Evolutionary conservation across 352 stramenopile genomes (phyloP).

Genomic region (Globisporangium abappressorium): DNA sequence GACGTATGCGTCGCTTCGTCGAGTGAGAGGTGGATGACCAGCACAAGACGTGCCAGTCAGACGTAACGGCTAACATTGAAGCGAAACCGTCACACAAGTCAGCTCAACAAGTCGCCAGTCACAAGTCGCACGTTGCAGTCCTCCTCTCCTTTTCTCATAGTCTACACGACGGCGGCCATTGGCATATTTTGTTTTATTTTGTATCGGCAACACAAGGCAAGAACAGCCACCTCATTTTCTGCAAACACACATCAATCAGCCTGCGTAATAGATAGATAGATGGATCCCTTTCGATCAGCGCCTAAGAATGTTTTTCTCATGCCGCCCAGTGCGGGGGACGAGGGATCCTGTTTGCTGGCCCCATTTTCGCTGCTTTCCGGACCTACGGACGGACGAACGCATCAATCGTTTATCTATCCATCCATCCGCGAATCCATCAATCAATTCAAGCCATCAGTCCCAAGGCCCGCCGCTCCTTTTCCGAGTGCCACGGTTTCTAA

Average conservation of each 20-base stretch:
- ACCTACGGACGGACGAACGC: not conserved
- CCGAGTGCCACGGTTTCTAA: slow-evolving; percentile 11
- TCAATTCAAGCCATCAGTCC: not conserved
- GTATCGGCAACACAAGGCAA: not conserved
- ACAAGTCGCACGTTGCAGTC: not conserved
- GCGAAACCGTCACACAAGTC: not conserved
- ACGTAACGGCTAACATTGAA: not conserved
- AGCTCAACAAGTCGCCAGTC: not conserved
- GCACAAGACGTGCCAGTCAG: not conserved
- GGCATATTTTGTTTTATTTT: not conserved
- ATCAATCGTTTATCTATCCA: slow-evolving; percentile 1
- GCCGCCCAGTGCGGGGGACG: not conserved
- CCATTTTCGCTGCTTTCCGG: not conserved
- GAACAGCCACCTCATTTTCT: too few species aligned
- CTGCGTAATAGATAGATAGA: not conserved
- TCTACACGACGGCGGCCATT: not conserved
- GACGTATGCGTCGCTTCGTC: not conserved
- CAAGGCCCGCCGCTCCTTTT: not conserved
- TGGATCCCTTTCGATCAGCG: not conserved
- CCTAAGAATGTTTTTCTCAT: not conserved
- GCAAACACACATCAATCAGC: not conserved
- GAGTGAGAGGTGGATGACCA: not conserved
- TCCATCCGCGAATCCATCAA: not conserved
- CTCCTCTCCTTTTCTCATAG: not conserved
- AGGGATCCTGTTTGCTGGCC: not conserved